phyloP scores from a whole-genome alignment of 345 rosid genomes.

The Anacardium occidentale region DNA sequence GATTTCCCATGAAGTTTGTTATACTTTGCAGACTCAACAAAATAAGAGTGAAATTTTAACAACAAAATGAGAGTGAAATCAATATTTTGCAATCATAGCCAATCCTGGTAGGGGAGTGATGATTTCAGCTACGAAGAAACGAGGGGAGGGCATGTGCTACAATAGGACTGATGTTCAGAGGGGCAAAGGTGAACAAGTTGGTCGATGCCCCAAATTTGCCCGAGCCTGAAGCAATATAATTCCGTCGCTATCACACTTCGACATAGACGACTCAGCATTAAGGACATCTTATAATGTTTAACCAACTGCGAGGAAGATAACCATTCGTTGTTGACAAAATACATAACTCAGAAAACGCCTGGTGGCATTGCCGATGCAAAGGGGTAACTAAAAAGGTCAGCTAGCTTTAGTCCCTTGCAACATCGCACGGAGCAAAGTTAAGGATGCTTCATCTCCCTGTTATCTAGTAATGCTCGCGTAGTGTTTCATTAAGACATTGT shows the following conservation, averaged over 20 bases:
- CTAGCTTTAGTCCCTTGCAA: not conserved
- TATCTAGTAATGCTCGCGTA: not conserved
- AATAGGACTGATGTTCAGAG: slow-evolving; percentile 83
- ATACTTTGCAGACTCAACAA: too few relatives aligned
- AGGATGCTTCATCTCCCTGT: not conserved
- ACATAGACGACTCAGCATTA: not conserved
- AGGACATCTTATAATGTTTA: not conserved
- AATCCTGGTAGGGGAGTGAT: slow-evolving; percentile 89
- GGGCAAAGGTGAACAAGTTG: slow-evolving; percentile 96
- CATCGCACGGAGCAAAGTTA: not conserved
- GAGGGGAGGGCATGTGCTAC: slow-evolving; percentile 86
- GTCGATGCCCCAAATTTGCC: slow-evolving; percentile 89
- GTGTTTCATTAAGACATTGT: not conserved
- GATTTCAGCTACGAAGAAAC: slow-evolving; percentile 88
- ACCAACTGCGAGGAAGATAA: not conserved
- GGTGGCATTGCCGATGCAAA: slow-evolving; percentile 88
- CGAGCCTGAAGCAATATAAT: slow-evolving; percentile 97
- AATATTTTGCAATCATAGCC: slow-evolving; percentile 53
- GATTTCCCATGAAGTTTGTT: too few relatives aligned
- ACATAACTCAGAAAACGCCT: slow-evolving; percentile 75
- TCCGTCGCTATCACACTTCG: not conserved
- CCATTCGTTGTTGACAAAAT: slow-evolving; percentile 9
- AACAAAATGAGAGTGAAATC: too few relatives aligned
- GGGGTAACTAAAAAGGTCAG: slow-evolving; percentile 45
- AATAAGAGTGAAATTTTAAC: too few relatives aligned